Evolutionary conservation across 371 early-diverging fungal species (phyloP), one percentile per base, ranked within the genome.

Genomic region (Syncephalastrum monosporum): DNA sequence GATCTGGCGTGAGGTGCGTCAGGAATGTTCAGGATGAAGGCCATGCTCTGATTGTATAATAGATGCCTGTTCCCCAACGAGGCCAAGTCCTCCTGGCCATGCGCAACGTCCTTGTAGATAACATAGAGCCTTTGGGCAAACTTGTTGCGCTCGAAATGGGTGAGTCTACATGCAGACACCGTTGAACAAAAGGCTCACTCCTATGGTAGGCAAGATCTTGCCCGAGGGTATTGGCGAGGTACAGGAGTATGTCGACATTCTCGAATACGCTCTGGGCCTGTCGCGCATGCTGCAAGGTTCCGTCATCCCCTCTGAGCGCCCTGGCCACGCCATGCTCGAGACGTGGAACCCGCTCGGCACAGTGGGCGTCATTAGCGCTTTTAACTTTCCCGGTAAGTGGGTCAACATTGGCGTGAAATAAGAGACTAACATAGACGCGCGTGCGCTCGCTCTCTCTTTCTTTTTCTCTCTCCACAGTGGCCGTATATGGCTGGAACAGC

Each of bases 201-300:
- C 27, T 53, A 6, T n/a, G 5, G 2, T 41, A 59, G 59, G 59
- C 38, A 97, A 97, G 77, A 95, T 97, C 61, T 63, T 88, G 47
- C 86, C 94, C 19, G 98, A 97, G 72, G 98, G 97, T 38, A 75
- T 94, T 38, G 97, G 98, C 24, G 98, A 97, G 71, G 93, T 97
- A n/a, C 97, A 97, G 68, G 98, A 98, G 74, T 96, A 95, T 72
- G 86, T 98, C 60, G 98, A 98, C 70, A 88, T 98, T 54, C 84
- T 89, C 46, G 98, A 98, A 71, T 96, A 88, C 57, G 96, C 98
- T 7, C 79, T 95, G 3, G 98, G 98, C 17, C 74, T 98, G 21
- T 85, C 89, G 45, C 85, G 97, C n/a, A 84, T 85, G 71, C 63
- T 98, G 55, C 87, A 87, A 69, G 98, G 98, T 2, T 45, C 87